phyloP scores from a whole-genome alignment of 176 grass and related monocot species.

The Pontederia crassipes region DNA sequence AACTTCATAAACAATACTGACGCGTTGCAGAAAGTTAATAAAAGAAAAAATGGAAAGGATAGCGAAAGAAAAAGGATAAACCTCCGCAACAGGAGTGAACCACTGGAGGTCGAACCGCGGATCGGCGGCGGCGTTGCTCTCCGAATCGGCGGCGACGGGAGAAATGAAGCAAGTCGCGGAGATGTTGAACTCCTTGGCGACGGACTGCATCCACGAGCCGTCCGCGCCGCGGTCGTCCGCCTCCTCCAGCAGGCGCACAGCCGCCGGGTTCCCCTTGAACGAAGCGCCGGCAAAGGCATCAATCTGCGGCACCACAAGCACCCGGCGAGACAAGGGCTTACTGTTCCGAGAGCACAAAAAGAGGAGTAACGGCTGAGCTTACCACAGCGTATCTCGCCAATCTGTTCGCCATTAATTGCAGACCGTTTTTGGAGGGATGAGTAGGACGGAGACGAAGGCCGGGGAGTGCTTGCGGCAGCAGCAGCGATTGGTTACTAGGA shows the following conservation, averaged over 20 bases:
- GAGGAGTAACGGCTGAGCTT: background rate
- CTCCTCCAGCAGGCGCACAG: constrained; percentile 49
- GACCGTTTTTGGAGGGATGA: too few relatives aligned
- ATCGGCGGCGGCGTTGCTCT: background rate
- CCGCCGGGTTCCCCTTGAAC: constrained; percentile 75
- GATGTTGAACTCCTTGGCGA: constrained; percentile 79
- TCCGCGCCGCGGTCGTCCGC: constrained; percentile 16
- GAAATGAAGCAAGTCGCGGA: constrained; percentile 40
- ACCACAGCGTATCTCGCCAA: constrained; percentile 9
- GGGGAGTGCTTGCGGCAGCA: too few relatives aligned
- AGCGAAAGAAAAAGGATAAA: background rate
- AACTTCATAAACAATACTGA: too few relatives aligned
- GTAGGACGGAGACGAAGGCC: too few relatives aligned
- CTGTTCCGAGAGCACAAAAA: too few relatives aligned
- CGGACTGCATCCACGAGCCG: constrained; percentile 56
- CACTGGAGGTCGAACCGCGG: constrained; percentile 50
- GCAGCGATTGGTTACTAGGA: too few relatives aligned
- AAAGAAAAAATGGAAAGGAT: background rate
- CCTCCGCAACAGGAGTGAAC: constrained; percentile 65
- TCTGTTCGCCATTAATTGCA: background rate
- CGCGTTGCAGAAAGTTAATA: background rate
- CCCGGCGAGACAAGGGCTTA: too few relatives aligned
- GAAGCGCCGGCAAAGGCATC: constrained; percentile 45
- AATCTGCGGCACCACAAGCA: constrained; percentile 30
- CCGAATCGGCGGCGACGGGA: constrained; percentile 4